phyloP scores from a whole-genome alignment of 2,329 filamentous ascomycete species.

The Knoxdaviesia proteae region DNA sequence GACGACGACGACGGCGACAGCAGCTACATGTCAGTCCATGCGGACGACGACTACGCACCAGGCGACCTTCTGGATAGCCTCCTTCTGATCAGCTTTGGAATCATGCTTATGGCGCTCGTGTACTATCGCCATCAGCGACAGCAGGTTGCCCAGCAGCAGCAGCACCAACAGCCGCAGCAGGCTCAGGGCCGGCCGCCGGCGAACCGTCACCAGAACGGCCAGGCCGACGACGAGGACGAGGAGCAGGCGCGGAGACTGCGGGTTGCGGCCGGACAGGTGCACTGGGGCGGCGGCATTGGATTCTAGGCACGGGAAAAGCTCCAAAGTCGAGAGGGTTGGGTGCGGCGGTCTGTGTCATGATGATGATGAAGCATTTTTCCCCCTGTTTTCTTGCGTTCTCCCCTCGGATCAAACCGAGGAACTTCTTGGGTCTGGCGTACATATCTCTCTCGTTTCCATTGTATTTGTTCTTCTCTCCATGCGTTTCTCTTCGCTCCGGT shows the following conservation, averaged over 20 bases:
- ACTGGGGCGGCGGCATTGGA: slow-evolving; percentile 8
- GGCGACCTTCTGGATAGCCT: slow-evolving; percentile 51
- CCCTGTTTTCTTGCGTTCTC: no score
- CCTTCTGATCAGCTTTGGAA: slow-evolving; percentile 59
- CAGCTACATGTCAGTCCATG: slow-evolving; percentile 38
- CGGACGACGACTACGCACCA: slow-evolving; percentile 47
- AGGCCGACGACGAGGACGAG: slow-evolving; percentile 5
- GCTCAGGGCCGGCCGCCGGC: no score
- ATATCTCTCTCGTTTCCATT: no score
- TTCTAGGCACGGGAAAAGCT: slow-evolving; percentile 13
- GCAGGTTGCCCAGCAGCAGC: slow-evolving; percentile 21
- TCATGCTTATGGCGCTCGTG: slow-evolving; percentile 53
- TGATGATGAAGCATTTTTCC: no score
- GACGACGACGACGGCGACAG: slow-evolving; percentile 33
- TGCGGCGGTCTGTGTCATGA: no score
- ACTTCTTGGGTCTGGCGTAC: no score
- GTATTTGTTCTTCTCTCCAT: no score
- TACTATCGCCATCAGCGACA: slow-evolving; percentile 62
- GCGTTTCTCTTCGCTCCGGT: no score
- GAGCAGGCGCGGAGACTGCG: background rate
- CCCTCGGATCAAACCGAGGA: no score
- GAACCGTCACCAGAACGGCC: background rate
- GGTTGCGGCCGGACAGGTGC: background rate
- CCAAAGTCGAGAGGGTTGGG: background rate
- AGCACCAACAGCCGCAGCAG: slow-evolving; percentile 8